Evolutionary conservation across 441 rosid species (phyloP).

Genomic region (Pelargonium cotyledonis): DNA sequence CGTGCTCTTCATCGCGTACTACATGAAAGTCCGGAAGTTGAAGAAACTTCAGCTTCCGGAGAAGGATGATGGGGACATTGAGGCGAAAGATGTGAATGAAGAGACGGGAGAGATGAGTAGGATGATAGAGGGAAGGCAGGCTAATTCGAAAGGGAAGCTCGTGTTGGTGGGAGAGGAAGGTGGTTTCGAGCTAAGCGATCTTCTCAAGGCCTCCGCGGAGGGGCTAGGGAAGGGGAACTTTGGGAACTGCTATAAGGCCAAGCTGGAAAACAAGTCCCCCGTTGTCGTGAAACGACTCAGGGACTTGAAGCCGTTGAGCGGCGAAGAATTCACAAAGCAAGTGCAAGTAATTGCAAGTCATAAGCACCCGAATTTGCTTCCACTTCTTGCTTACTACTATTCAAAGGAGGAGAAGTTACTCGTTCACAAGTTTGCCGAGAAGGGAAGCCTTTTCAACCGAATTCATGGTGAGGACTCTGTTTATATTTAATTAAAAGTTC

Average conservation of each 20-base stretch:
- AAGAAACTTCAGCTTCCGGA: conserved; percentile 3
- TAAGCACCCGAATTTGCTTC: conserved; percentile 48
- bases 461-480: conserved; percentile 37
- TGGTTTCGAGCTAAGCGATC: conserved; percentile 32
- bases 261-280: conserved; percentile 23
- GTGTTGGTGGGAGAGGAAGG: conserved; percentile 26
- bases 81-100: neutral
- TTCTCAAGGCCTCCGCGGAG: conserved; percentile 44
- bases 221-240: conserved; percentile 44
- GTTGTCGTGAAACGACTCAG: conserved; percentile 39
- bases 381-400: conserved; percentile 43
- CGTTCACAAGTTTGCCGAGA: conserved; percentile 33
- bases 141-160: conserved; percentile 30
- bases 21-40: conserved; percentile 25
- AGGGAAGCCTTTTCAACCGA: conserved; percentile 44
- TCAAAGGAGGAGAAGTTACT: conserved; percentile 46
- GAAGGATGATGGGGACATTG: conserved; percentile 5
- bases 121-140: conserved; percentile 5
- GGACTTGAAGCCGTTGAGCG: conserved; percentile 41
- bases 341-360: conserved; percentile 23
- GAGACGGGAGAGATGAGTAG: neutral
- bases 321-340: conserved; percentile 35
- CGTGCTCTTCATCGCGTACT: conserved; percentile 33
- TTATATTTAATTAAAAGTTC: too few species aligned
- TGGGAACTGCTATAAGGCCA: conserved; percentile 40